A percentile compares a stretch with the other conserved stretches of the same genome.
phyloP scores from a whole-genome alignment of 495 filamentous ascomycete species.

The Xylaria flabelliformis region DNA sequence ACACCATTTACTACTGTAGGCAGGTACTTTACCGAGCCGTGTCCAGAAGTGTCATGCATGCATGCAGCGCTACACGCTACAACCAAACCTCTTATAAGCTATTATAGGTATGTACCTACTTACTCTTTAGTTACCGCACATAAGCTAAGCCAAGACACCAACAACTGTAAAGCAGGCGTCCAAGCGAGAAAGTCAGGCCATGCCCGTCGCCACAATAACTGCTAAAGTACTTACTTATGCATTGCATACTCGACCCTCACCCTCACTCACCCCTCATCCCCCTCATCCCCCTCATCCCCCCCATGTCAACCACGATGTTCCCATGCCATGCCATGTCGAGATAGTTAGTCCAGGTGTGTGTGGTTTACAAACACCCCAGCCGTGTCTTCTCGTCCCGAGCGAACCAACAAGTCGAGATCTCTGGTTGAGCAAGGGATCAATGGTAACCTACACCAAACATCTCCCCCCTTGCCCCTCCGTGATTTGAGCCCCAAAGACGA shows the following conservation, averaged over 20 bases:
- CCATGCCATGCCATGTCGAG: background rate
- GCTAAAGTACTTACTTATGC: background rate
- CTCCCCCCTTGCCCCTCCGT: background rate
- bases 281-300: background rate
- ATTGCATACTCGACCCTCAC: background rate
- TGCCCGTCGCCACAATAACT: background rate
- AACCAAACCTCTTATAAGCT: too few relatives aligned
- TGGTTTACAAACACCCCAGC: slow-evolving; percentile 5
- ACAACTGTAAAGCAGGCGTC: background rate
- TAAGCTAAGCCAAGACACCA: slow-evolving; percentile 9
- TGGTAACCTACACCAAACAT: slow-evolving; percentile 7
- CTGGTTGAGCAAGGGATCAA: slow-evolving; percentile 3
- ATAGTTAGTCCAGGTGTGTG: background rate
- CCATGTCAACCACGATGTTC: background rate
- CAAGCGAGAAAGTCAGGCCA: slow-evolving; percentile 16
- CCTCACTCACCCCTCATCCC: background rate
- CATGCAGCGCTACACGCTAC: background rate
- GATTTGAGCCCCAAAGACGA: slow-evolving; percentile 4
- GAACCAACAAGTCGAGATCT: slow-evolving; percentile 4
- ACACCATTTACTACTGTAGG: slow-evolving; percentile 11
- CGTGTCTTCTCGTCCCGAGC: slow-evolving; percentile 1
- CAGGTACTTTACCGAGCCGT: background rate
- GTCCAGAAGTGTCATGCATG: slow-evolving; percentile 4
- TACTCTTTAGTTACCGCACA: too few relatives aligned
- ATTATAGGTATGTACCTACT: too few relatives aligned